Evolutionary conservation across 441 rosid genomes (phyloP), one percentile per base, ranked within the genome.

Genomic region (Euphorbia schlechtendalii): DNA sequence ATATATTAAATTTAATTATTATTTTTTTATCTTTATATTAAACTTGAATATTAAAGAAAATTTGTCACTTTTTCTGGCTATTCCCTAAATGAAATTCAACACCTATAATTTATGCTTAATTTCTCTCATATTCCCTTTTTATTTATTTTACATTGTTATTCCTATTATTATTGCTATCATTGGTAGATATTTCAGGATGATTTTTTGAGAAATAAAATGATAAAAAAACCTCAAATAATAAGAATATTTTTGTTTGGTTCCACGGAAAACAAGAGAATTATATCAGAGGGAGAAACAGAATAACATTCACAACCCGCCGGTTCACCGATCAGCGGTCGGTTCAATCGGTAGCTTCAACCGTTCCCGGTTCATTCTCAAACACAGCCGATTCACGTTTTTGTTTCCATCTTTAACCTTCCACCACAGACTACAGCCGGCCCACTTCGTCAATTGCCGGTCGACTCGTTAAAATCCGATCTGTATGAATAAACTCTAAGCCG

Each of bases 351-450:
- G 32, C 5, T 20, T 40, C 59, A 69, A 74, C 68, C 57, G 41
- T 58, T 51, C 65, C 64, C 67, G 60, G 71, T 69, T 67, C 46
- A 67, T 40, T 24, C 41, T 59, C 60, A 4, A 48, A 7, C 49
- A 48, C 63, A 73, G 73, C 79, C 65, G 46, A 73, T 20, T 40
- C 69, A 70, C 72, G 72, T 75, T 71, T 73, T 72, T 13, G 13
- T 30, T 53, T 63, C 28, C 0, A 6, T 38, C 11, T 41, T 13
- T 48, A 6, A 5, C 53, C 27, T 24, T 25, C 43, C 22, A 0
- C 8, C 13, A 34, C 61, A 64, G 69, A 78, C 86, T 18, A 34
- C 64, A 64, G 69, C 81, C 86, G 82, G 81, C 65, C 66, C 75
- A 36, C 20, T 24, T 61, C 71, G 1, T 3, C 61, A 38, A 61